Conservation (phyloP, 495 filamentous ascomycete genomes). For the Xylaria intraflava region DNA sequence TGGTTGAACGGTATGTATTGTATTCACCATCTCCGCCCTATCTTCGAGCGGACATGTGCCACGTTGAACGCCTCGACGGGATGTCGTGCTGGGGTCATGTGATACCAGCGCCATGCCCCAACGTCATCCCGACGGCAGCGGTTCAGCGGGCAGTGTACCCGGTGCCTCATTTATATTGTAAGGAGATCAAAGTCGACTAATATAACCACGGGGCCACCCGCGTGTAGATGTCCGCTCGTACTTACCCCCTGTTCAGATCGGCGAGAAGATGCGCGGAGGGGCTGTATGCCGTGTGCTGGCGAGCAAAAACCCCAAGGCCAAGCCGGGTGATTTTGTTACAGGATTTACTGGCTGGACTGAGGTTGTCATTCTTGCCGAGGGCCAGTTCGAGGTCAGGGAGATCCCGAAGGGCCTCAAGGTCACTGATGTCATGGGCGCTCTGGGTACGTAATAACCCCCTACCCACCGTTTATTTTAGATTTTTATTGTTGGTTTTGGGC, state of each 20-base stretch:
- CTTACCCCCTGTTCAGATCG: conserved; percentile 57
- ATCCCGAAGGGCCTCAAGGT: conserved; percentile 41
- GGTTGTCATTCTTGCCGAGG: conserved; percentile 46
- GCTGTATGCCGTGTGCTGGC: conserved; percentile 48
- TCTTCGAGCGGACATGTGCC: no score
- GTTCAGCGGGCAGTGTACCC: no score
- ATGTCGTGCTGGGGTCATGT: no score
- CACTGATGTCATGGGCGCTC: conserved; percentile 55
- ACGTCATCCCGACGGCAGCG: no score
- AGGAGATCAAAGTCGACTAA: not conserved
- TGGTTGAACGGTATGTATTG: conserved; percentile 52
- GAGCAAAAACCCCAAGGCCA: conserved; percentile 37
- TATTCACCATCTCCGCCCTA: not conserved
- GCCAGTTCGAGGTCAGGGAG: conserved; percentile 34
- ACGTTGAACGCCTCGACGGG: no score
- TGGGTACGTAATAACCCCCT: conserved; percentile 30
- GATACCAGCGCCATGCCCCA: no score
- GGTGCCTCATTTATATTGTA: no score
- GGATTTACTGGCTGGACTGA: conserved; percentile 56
- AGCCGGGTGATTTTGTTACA: conserved; percentile 47
- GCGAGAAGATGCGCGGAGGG: conserved; percentile 60
- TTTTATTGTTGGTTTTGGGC: not conserved
- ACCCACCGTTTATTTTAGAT: not conserved
- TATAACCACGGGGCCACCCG: not conserved
- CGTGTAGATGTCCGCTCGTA: conserved; percentile 57